Base-by-base conservation (phyloP, 202 grass and related monocot genomes). In the Schoenoplectus triqueter region DNA sequence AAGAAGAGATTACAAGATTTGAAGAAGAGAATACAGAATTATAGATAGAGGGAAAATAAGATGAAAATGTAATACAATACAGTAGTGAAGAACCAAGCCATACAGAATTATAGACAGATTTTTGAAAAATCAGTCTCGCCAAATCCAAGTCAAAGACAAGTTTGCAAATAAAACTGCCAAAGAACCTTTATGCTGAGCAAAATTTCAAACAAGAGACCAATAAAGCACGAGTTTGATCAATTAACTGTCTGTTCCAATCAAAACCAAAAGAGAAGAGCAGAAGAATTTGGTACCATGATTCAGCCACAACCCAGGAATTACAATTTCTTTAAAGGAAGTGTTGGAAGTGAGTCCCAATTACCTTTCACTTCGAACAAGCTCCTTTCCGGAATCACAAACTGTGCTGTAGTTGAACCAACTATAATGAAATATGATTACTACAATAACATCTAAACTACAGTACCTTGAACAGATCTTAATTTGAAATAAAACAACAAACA, bases 241-340 rank as follows among this genome's bases (percentile, higher is more conserved):
- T 41, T 6, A 40, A 57, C n/a, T n/a, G 20, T 14, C 19, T 62
- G 13, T 59, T 49, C 6, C 6, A 49, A 49, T 49, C 2, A 49
- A 49, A 49, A 49, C 5, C 42, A 62, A 41, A 59, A 78, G 51
- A 50, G 50, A 44, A 22, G 54, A 45, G 10, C 21, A 80, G 31
- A 59, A 54, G 20, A 10, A 39, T 59, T 31, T 59, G 75, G 49
- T 57, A 80, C 13, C 10, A 2, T 80, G 11, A 62, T 14, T 13
- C 65, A 6, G 4, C 39, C 3, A 68, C 4, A 10, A 68, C 3
- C 48, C 6, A 3, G 42, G 44, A 15, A 49, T 48, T 44, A n/a
- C 41, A 48, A 17, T 71, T 70, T 71, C 44, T 71, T 71, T 6
- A 71, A 71, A n/a, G 7, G n/a, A 72, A 49, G 44, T 19, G 45